Percentiles rank a stretch among this genome's conserved stretches.
Conservation (phyloP, 129 eudicot species). For the Escallonia herrerae region DNA sequence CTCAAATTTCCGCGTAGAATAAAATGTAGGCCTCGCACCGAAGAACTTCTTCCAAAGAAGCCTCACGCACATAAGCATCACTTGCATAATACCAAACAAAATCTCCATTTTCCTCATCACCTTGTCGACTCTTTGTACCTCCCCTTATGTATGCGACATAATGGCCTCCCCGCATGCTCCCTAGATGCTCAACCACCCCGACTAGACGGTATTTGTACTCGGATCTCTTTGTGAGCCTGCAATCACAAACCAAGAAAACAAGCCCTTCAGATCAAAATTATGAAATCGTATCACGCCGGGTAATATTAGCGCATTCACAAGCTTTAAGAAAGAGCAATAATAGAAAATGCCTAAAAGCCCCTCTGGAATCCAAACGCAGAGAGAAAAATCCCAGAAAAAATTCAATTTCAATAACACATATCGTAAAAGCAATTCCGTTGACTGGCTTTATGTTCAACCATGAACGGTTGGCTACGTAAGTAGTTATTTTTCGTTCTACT, state of each 20-base stretch:
- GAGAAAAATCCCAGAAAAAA: too few species aligned
- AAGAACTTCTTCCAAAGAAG: conserved; percentile 66
- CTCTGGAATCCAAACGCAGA: too few species aligned
- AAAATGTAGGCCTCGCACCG: conserved; percentile 77
- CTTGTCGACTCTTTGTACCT: conserved; percentile 17
- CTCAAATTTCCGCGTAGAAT: conserved; percentile 65
- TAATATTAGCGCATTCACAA: too few species aligned
- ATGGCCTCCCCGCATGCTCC: conserved; percentile 86
- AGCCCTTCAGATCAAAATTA: neutral
- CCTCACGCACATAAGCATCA: conserved; percentile 61
- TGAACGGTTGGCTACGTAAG: too few species aligned
- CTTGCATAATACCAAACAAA: conserved; percentile 74
- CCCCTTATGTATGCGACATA: conserved; percentile 83
- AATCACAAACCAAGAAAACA: conserved; percentile 1
- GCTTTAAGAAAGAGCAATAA: too few species aligned
- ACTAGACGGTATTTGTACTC: conserved; percentile 44
- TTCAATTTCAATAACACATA: too few species aligned
- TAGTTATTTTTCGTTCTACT: too few species aligned
- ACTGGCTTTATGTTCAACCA: too few species aligned
- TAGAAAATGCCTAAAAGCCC: too few species aligned
- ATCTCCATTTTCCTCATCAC: conserved; percentile 18
- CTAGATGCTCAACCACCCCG: conserved; percentile 93
- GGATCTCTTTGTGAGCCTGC: conserved; percentile 47
- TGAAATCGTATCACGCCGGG: too few species aligned
- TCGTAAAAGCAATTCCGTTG: too few species aligned